phyloP scores from a whole-genome alignment of 225 moss, liverwort and hornwort genomes.

The Marchantia polymorpha region DNA sequence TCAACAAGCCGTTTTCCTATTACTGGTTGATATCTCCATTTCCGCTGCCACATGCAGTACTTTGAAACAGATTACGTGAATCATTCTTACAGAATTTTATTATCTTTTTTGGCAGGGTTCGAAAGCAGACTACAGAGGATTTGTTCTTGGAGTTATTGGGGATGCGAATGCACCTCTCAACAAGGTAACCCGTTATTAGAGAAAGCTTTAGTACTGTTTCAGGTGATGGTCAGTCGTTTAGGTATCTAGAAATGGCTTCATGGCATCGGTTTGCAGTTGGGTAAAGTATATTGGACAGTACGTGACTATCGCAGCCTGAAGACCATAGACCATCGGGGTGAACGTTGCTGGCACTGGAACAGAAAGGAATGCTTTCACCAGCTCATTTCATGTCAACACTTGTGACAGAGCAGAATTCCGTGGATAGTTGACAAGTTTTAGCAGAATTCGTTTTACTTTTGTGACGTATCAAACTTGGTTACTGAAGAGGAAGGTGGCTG shows the following conservation, averaged over 20 bases:
- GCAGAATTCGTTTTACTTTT: background rate
- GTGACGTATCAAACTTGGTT: background rate
- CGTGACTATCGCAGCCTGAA: too few relatives aligned
- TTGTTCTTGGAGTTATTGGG: slow-evolving; percentile 93
- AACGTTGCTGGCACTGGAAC: too few relatives aligned
- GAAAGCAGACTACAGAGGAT: slow-evolving; percentile 83
- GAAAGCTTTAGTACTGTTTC: background rate
- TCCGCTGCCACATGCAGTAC: background rate
- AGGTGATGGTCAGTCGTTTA: background rate
- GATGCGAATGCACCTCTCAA: slow-evolving; percentile 77
- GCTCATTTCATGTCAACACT: too few relatives aligned
- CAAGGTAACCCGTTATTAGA: slow-evolving; percentile 43
- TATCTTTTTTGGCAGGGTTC: slow-evolving; percentile 63
- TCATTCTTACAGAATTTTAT: background rate
- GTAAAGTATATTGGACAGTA: too few relatives aligned
- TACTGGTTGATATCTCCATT: background rate
- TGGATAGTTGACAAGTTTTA: background rate
- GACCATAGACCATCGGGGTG: too few relatives aligned
- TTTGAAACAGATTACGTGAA: slow-evolving; percentile 12
- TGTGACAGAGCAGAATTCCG: background rate
- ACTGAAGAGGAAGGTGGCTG: background rate
- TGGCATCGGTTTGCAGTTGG: too few relatives aligned
- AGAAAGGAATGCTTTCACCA: too few relatives aligned
- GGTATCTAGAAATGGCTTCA: too few relatives aligned
- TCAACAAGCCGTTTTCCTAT: background rate